phyloP scores from a whole-genome alignment of 345 rosid species.

The Angophora floribunda region DNA sequence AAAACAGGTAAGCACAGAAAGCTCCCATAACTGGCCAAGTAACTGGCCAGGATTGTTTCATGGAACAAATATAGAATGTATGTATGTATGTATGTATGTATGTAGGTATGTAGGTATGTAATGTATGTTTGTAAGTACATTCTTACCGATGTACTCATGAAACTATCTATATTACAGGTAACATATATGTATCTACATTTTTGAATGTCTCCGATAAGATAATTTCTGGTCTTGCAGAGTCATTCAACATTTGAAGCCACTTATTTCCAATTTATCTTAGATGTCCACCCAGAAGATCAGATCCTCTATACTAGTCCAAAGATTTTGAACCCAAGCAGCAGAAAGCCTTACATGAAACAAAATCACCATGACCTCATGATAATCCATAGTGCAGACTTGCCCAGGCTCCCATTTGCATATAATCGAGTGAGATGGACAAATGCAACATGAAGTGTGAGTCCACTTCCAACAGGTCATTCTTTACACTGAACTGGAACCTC shows the following conservation, averaged over 20 bases:
- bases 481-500: neutral
- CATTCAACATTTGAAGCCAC: neutral
- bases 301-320: neutral
- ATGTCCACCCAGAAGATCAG: neutral
- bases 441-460: neutral
- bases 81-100: neutral
- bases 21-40: neutral
- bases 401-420: neutral
- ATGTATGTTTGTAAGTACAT: neutral
- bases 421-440: neutral
- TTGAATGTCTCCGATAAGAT: neutral
- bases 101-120: neutral
- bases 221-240: neutral
- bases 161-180: neutral
- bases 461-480: neutral
- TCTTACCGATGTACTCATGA: neutral
- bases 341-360: neutral
- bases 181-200: neutral
- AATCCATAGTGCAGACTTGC: neutral
- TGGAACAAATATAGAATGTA: neutral
- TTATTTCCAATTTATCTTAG: neutral
- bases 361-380: neutral
- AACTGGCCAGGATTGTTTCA: neutral
- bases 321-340: neutral
- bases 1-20: neutral